A percentile compares a stretch with the other conserved stretches of the same genome.
Evolutionary conservation across 805 yeast species (phyloP).

Genomic region (Millerozyma acaciae): DNA sequence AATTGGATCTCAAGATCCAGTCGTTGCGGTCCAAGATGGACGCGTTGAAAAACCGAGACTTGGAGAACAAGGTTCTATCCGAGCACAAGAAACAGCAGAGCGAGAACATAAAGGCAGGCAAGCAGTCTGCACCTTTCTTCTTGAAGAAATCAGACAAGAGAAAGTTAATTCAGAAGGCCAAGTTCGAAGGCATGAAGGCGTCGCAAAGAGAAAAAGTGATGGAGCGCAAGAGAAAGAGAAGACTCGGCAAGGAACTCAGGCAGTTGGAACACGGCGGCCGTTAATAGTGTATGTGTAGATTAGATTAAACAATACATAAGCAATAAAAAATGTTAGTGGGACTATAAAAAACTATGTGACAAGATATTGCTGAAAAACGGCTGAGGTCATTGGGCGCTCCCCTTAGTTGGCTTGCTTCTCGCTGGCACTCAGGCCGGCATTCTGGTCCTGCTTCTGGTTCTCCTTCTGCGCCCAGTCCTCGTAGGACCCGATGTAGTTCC

Average conservation of each 20-base stretch:
- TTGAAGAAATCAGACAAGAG: conserved; percentile 68
- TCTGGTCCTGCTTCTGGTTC: too few species aligned
- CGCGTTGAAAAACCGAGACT: conserved; percentile 66
- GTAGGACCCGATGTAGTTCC: conserved; percentile 83
- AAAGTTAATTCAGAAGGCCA: conserved; percentile 71
- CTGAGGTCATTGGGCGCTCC: too few species aligned
- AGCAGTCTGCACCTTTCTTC: conserved; percentile 50
- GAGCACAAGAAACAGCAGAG: conserved; percentile 53
- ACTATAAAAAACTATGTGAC: conserved; percentile 1
- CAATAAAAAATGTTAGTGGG: conserved; percentile 1
- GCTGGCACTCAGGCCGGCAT: too few species aligned
- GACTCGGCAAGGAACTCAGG: conserved; percentile 75
- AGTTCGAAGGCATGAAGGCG: conserved; percentile 69
- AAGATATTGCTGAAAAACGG: too few species aligned
- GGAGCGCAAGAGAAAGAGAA: conserved; percentile 85
- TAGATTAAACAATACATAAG: background rate
- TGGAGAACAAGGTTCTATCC: conserved; percentile 61
- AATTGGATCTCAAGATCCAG: conserved; percentile 53
- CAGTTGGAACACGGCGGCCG: conserved; percentile 34
- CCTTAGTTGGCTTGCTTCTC: too few species aligned
- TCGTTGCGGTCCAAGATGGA: conserved; percentile 66
- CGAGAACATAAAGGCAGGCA: conserved; percentile 45
- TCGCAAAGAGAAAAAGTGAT: conserved; percentile 74
- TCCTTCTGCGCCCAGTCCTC: conserved; percentile 69
- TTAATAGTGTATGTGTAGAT: conserved; percentile 3